Evolutionary conservation across 2,329 filamentous ascomycete species (phyloP), one percentile per base, ranked within the genome.

Genomic region (Phaeosphaeriaceae sp.): DNA sequence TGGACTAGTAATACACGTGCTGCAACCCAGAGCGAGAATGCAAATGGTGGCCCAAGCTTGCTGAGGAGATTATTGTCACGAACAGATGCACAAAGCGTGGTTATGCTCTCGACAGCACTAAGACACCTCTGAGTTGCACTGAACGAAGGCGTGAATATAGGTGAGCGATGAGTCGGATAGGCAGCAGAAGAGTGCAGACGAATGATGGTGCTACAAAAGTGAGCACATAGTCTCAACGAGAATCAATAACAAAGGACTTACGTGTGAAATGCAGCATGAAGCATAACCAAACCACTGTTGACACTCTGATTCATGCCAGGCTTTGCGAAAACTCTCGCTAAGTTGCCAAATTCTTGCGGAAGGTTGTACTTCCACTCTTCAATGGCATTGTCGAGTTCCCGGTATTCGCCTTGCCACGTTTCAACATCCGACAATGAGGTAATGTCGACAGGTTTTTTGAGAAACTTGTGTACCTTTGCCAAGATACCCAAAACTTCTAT

Each of bases 11-110:
- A 79, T 3, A 96, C 81, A 3, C 92, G 87, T 5, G 92, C 91
- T 3, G 90, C 91, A 13, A 96, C 92, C 92, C 92, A 96, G 1
- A 96, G 79, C 0, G 90, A 92, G 68, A 96, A 97, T 3, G 92
- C 92, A 69, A 96, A 96, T 0, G 91, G 92, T 0, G 92, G 92
- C 0, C 92, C 92, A 13, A 96, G 83, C 69, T 92, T 92, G 41
- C 85, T 81, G 16, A 96, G 79, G 70, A 96, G 83, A 42, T 82
- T 82, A 61, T 90, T 88, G 11, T 71, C 84, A 21, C 89, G 83
- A 11, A 95, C 90, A 64, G 91, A 92, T 53, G 89, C 87, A 52
- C 87, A 88, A 1, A 96, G 80, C 0, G 87, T 85, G 30, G 88
- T 85, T 50, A 96, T 90, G 43, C 67, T 72, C 39, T 74, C 72